Evolutionary conservation across 2,329 filamentous ascomycete genomes (phyloP), one percentile per base, ranked within the genome.

Genomic region (Sclerotinia nivalis): DNA sequence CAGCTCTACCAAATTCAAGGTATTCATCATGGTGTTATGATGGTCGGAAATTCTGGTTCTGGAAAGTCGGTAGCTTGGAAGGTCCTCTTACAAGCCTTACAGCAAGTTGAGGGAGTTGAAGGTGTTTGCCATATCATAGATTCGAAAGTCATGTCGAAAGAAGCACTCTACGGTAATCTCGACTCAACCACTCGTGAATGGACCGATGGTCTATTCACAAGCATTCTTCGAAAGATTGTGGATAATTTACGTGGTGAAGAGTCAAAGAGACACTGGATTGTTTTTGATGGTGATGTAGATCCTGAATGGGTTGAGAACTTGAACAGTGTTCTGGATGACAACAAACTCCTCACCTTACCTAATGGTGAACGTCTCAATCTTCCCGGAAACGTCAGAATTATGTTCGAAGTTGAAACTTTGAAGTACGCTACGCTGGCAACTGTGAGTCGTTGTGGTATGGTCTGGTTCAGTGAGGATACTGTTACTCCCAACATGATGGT

Each of bases 401-500:
- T 99, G 94, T 99, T 99, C 77, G 96, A 99, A 83, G 96, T 99
- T 49, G 96, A 99, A 82, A 98, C 91, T 4, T 85, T 99, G 71
- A 97, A 96, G 79, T 99, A 99, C 79, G 96, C 96, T 50, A 99
- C 96, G 0, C 87, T 99, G 58, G 96, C 96, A 69, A 99, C 96
- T n/a, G 96, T 99, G 78, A 96, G 92, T 89, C 93, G 96, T 82
- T 99, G 96, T 80, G 96, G 96, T 86, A 99, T 99, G 96, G 96
- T 99, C 20, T 99, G 96, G 96, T 99, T 98, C 83, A 99, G 93
- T 79, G 95, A 97, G 77, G 96, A 99, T 78, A 98, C 94, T 40
- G 95, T 99, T 54, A 95, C 93, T 45, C 88, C 95, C 1, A 87
- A 87, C 74, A 97, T 99, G 91, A 92, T 98, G 89, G 91, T 98